A percentile compares a stretch with the other conserved stretches of the same genome.
Conservation (phyloP, 176 grass and related monocot genomes). For the Zea luxurians region DNA sequence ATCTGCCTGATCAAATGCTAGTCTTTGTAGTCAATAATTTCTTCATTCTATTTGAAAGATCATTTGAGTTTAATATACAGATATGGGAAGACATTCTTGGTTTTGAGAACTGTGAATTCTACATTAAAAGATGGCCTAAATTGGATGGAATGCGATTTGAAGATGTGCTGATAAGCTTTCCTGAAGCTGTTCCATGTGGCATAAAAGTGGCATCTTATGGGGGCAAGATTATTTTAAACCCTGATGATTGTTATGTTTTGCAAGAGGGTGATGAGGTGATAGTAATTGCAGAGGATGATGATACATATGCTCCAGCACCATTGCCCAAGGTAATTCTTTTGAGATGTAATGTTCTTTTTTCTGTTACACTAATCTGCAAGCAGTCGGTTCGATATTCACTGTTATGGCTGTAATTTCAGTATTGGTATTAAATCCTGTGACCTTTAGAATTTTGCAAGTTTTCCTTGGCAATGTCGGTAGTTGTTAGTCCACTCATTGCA, state of each 20-base stretch:
- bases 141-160: conserved; percentile 76
- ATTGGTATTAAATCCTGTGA: neutral
- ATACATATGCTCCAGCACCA: conserved; percentile 57
- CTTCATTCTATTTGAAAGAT: conserved; percentile 18
- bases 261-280: conserved; percentile 77
- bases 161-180: conserved; percentile 81
- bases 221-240: conserved; percentile 79
- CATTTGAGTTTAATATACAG: conserved; percentile 41
- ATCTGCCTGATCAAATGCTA: neutral
- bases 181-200: conserved; percentile 74
- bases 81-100: conserved; percentile 90
- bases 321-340: conserved; percentile 56
- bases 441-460: conserved; percentile 6
- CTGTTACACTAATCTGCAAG: neutral
- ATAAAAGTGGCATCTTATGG: conserved; percentile 70
- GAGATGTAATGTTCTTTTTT: conserved; percentile 15
- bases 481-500: neutral
- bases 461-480: neutral
- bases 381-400: neutral
- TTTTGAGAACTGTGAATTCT: conserved; percentile 84
- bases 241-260: conserved; percentile 73
- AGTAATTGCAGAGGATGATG: conserved; percentile 85
- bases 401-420: neutral
- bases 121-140: conserved; percentile 77
- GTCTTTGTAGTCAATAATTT: conserved; percentile 17